A percentile compares a stretch with the other conserved stretches of the same genome.
Conservation (phyloP, 2,329 filamentous ascomycete species). For the Monilinia polystroma region DNA sequence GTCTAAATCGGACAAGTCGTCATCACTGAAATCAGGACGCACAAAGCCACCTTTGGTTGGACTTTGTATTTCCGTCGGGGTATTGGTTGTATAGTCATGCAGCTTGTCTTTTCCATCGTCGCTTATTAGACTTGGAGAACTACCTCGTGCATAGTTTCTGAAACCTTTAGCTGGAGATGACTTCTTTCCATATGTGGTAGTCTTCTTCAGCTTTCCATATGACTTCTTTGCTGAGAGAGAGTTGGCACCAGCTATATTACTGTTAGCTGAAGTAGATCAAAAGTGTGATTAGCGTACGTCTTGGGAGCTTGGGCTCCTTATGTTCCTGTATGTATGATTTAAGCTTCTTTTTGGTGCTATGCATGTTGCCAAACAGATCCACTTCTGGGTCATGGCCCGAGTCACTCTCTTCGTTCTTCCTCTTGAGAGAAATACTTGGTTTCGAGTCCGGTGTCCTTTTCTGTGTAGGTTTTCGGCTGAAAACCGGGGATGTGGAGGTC, state of each 20-base stretch:
- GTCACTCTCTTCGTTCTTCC: constrained; percentile 26
- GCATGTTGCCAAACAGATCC: constrained; percentile 28
- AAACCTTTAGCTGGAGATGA: constrained; percentile 3
- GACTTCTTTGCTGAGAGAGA: background rate
- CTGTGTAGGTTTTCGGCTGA: background rate
- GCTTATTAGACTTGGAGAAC: constrained; percentile 17
- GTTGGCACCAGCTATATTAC: constrained; percentile 16
- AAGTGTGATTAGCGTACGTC: constrained; percentile 1
- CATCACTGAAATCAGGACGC: constrained; percentile 6
- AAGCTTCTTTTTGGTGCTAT: constrained; percentile 21
- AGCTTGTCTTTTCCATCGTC: constrained; percentile 11
- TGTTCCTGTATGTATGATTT: constrained; percentile 13
- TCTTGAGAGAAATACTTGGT: constrained; percentile 24
- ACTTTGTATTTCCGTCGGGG: constrained; percentile 1
- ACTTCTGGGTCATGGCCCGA: constrained; percentile 23
- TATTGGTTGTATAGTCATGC: background rate
- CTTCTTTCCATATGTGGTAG: constrained; percentile 15
- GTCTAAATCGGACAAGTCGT: constrained; percentile 8
- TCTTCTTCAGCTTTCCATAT: background rate
- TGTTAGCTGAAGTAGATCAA: constrained; percentile 11
- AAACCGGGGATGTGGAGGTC: background rate
- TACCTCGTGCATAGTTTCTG: constrained; percentile 5
- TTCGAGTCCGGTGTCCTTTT: constrained; percentile 8
- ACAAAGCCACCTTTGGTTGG: constrained; percentile 9
- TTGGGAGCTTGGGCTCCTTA: constrained; percentile 3